Base-by-base conservation (phyloP, 2,329 filamentous ascomycete species). In the Colletotrichum higginsianum region DNA sequence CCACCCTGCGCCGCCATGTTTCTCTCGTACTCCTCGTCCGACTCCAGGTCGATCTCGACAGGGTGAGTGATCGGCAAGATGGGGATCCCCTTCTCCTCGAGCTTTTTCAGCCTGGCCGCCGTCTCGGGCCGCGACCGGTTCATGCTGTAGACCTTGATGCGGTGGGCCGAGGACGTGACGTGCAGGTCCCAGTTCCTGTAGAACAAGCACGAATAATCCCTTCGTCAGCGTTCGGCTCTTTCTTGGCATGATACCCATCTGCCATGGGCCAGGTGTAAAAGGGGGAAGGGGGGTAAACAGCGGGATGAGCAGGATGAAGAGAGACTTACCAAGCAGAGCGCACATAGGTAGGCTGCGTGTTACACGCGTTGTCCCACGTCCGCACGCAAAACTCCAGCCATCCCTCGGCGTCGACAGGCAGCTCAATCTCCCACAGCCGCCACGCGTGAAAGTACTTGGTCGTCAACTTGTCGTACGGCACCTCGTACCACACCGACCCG, bases 141-240 rank as follows among this genome's bases (percentile, higher is more conserved):
- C 66, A 92, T 85, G 75, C 89, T 92, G 78, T 91, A 92, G 7
- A 92, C 79, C 66, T 85, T 87, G 75, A 92, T 84, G 1, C 89
- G 83, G 74, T 92, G 90, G 67, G 87, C 90, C 2, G 86, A 89
- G 9, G 85, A 88, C 0, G 90, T 92, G 4, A 92, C 89, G 76
- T 92, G 90, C 23, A 92, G 79, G 23, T 88, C 90, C 89, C 89
- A 92, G 76, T 92, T 92, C 87, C 87, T 91, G 0, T 87, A 82
- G 2, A 38, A 38, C 35, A 12, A 11, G 8, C 2, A 38, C 35
- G 8, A 38, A 38, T 4, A 9, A 8, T 38, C 8, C 15, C 84
- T 82, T 8, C 21, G 49, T 63, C 12, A 63, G 57, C n/a, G 30
- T 12, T 9, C 21, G 18, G 2, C n/a, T 12, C 38, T 57, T 16